Base-by-base conservation (phyloP, 345 rosid genomes). In the Atalantia buxifolia region DNA sequence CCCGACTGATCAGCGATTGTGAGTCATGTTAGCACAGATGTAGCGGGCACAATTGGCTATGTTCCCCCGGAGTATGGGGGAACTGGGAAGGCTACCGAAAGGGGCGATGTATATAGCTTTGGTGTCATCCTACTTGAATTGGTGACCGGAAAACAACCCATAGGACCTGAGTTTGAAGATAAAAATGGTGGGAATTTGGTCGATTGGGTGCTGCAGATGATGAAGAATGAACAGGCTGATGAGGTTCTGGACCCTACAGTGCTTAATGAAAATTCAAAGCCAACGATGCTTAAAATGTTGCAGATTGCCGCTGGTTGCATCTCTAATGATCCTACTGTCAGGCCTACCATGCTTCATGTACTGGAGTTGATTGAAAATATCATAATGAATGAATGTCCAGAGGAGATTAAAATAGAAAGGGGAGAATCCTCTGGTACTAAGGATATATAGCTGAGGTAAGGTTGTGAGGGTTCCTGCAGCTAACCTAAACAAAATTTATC, bases 51-150 rank as follows among this genome's bases (percentile, higher is more conserved):
- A 5, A 86, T 92, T 1, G 98, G 98, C 18, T 96, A 96, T 81
- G 90, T 96, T 40, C 98, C 99, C 2, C 98, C 99, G 0, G 98
- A 92, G 83, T 96, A 94, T 18, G 97, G 97, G 14, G 98, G 94
- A 86, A 86, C 92, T 18, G 92, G 93, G 7, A 81, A 94, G 82
- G 92, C 93, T 6, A 94, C 97, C 0, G 79, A 87, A 2, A 91
- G 84, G 62, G 99, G 98, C 8, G 99, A 96, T 76, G 97, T 96
- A 25, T 96, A 91, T 48, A 93, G 98, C 81, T 92, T 92, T 28
- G 99, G 99, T 4, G 99, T 94, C 12, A 92, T 95, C 28, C 79
- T 95, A 76, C 85, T 95, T 16, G 99, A 95, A 79, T 57, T 95
- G 80, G 92, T 93, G 72, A 92, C 97, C 0, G 97, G 98, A 72